phyloP scores from a whole-genome alignment of 768 basidiomycete species.

The Kwoniella sp. region DNA sequence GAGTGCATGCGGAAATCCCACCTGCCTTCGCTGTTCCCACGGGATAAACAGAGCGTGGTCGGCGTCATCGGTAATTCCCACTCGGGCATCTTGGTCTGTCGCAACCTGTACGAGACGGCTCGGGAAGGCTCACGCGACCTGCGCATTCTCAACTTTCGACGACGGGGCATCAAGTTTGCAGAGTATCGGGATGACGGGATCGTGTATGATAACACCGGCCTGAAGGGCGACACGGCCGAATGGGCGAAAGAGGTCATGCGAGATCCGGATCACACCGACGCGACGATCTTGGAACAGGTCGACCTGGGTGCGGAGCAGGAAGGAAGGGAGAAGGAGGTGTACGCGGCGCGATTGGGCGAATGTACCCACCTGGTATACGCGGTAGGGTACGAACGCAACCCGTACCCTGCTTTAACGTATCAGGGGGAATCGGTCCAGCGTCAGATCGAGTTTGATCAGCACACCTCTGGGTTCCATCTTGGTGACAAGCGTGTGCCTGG shows the following conservation, averaged over 20 bases:
- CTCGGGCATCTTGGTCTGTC: slow-evolving; percentile 27
- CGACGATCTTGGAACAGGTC: slow-evolving; percentile 14
- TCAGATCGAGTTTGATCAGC: slow-evolving; percentile 20
- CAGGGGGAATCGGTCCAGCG: not conserved
- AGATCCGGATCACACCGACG: not conserved
- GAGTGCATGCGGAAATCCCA: slow-evolving; percentile 15
- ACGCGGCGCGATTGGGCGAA: slow-evolving; percentile 13
- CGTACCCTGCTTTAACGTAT: slow-evolving; percentile 14
- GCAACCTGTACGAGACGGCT: slow-evolving; percentile 23
- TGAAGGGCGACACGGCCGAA: slow-evolving; percentile 28
- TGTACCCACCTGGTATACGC: slow-evolving; percentile 35
- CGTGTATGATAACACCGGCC: slow-evolving; percentile 29
- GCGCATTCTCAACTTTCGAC: slow-evolving; percentile 23
- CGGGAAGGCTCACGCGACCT: slow-evolving; percentile 5
- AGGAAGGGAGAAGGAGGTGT: slow-evolving; percentile 16
- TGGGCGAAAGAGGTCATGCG: slow-evolving; percentile 27
- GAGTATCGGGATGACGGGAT: slow-evolving; percentile 33
- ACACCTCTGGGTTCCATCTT: slow-evolving; percentile 24
- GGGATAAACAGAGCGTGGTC: slow-evolving; percentile 2
- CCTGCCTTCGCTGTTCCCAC: slow-evolving; percentile 17
- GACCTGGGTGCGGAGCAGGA: slow-evolving; percentile 5
- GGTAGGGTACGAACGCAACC: slow-evolving; percentile 21
- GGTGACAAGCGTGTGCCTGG: slow-evolving; percentile 7
- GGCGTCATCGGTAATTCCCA: slow-evolving; percentile 35
- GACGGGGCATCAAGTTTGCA: slow-evolving; percentile 22